Percentiles rank a stretch among this genome's conserved stretches.
phyloP scores from a whole-genome alignment of 257 asterid genomes.

The Penstemon newberryi region DNA sequence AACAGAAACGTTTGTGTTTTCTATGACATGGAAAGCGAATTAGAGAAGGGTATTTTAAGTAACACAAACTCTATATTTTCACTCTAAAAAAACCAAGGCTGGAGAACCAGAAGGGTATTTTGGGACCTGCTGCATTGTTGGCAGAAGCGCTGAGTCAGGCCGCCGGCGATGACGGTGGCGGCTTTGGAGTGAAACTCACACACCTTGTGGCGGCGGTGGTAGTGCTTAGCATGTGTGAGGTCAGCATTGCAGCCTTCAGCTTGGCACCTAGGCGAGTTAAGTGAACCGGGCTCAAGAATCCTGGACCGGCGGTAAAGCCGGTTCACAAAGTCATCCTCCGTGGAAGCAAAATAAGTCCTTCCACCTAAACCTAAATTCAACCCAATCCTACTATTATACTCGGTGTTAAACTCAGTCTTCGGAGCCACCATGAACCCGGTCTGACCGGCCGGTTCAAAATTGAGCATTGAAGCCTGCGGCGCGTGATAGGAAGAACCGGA shows the following conservation, averaged over 20 bases:
- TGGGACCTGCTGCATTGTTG: slow-evolving; percentile 99
- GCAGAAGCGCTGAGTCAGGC: slow-evolving; percentile 96
- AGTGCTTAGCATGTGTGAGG: slow-evolving; percentile 86
- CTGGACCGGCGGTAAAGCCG: slow-evolving; percentile 94
- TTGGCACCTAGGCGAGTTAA: slow-evolving; percentile 76
- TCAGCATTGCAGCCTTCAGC: slow-evolving; percentile 97
- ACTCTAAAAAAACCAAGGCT: too few relatives aligned
- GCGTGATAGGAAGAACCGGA: slow-evolving; percentile 36
- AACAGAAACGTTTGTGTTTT: too few relatives aligned
- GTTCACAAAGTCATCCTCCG: slow-evolving; percentile 93
- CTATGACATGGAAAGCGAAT: neutral
- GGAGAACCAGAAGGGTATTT: slow-evolving; percentile 23
- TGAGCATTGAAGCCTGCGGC: slow-evolving; percentile 47
- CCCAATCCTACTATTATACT: slow-evolving; percentile 60
- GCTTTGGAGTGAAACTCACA: slow-evolving; percentile 98
- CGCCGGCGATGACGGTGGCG: slow-evolving; percentile 88
- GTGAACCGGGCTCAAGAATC: slow-evolving; percentile 65
- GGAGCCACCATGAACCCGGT: slow-evolving; percentile 65
- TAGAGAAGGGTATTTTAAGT: too few relatives aligned
- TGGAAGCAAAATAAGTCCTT: slow-evolving; percentile 80
- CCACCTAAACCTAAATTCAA: slow-evolving; percentile 62
- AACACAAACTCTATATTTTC: too few relatives aligned
- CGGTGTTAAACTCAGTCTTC: slow-evolving; percentile 55
- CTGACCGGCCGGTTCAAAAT: slow-evolving; percentile 57
- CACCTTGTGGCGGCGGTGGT: slow-evolving; percentile 98